A percentile compares a stretch with the other conserved stretches of the same genome.
Conservation (phyloP, 1,139 yeast species). For the Komagataea norvegica region DNA sequence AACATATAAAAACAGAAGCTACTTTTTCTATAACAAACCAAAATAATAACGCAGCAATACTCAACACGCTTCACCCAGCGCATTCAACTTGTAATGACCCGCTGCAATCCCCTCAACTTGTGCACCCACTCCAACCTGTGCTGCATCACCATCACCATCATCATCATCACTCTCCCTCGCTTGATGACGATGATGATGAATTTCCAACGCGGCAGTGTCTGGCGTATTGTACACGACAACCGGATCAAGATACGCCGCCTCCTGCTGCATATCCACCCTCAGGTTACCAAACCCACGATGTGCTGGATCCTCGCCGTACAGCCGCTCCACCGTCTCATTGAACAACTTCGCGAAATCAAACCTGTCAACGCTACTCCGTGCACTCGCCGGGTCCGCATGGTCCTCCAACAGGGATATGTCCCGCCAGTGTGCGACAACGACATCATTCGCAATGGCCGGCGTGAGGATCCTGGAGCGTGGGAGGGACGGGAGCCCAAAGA, state of each 20-base stretch:
- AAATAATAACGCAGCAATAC: too few species aligned
- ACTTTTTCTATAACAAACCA: too few species aligned
- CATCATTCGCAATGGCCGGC: conserved; percentile 1
- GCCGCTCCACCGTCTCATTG: conserved; percentile 11
- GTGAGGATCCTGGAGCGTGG: conserved; percentile 68
- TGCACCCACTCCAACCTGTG: too few species aligned
- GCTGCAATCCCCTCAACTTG: too few species aligned
- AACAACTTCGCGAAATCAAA: conserved; percentile 13
- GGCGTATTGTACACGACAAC: conserved; percentile 6
- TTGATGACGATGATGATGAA: too few species aligned
- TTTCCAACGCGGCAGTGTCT: neutral
- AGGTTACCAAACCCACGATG: conserved; percentile 20
- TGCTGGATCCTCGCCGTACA: conserved; percentile 7
- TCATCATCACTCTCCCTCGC: neutral
- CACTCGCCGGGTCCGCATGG: neutral
- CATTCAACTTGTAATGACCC: too few species aligned
- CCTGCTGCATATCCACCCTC: conserved; percentile 10
- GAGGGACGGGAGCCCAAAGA: conserved; percentile 78
- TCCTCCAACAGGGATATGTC: conserved; percentile 6
- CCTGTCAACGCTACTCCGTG: neutral
- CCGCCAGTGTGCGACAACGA: conserved; percentile 19
- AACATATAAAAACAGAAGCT: too few species aligned
- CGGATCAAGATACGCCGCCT: conserved; percentile 12
- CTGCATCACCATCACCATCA: too few species aligned
- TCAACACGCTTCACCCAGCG: too few species aligned